Percentiles rank a stretch among this genome's conserved stretches.
These are phyloP conservation scores for Periconia sp. DNA, from an alignment of 2,329 filamentous ascomycete genomes.

Conservation along the genomic window DNA sequence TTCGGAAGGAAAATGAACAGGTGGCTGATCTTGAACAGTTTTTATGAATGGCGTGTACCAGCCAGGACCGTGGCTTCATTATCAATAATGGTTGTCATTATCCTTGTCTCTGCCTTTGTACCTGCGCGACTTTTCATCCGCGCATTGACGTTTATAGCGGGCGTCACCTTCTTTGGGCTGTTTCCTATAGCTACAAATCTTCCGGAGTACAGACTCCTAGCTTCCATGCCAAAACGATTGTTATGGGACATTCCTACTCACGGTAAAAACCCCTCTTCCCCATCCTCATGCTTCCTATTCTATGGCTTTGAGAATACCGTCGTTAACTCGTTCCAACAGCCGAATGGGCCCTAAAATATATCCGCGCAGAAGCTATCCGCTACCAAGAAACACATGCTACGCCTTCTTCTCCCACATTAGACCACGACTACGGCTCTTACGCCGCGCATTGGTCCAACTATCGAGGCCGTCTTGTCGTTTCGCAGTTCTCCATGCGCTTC, in stretches of 20 bases:
- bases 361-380: slow-evolving; percentile 29
- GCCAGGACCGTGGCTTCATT: slow-evolving; percentile 27
- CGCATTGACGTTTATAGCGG: slow-evolving; percentile 25
- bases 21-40: slow-evolving; percentile 13
- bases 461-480: slow-evolving; percentile 20
- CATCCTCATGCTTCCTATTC: not conserved
- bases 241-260: slow-evolving; percentile 44
- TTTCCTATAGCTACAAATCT: slow-evolving; percentile 37
- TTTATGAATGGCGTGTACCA: slow-evolving; percentile 43
- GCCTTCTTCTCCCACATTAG: not conserved
- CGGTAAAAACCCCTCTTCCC: slow-evolving; percentile 8
- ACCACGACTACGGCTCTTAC: slow-evolving; percentile 22
- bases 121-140: slow-evolving; percentile 35
- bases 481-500: slow-evolving; percentile 20
- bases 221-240: slow-evolving; percentile 36
- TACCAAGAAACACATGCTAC: slow-evolving; percentile 2
- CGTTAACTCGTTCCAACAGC: slow-evolving; percentile 6
- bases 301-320: too few relatives aligned
- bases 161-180: slow-evolving; percentile 37
- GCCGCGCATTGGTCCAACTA: slow-evolving; percentile 12
- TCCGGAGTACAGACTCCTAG: slow-evolving; percentile 39
- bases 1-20: too few relatives aligned
- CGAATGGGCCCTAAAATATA: slow-evolving; percentile 38
- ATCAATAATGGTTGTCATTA: slow-evolving; percentile 19
- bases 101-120: slow-evolving; percentile 23